phyloP scores from a whole-genome alignment of 352 stramenopile species.

The Vaucheria bursata region DNA sequence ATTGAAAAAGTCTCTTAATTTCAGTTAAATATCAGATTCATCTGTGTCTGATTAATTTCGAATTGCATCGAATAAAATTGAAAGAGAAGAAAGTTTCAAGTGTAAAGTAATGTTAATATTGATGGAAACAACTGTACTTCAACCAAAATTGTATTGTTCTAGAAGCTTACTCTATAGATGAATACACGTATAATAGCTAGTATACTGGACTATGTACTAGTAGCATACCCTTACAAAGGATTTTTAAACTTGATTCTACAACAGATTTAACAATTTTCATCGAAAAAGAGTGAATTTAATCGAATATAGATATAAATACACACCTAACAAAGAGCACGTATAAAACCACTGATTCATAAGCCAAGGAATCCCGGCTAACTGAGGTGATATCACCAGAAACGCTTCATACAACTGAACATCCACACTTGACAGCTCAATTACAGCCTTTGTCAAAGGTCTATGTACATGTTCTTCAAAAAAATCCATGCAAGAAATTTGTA shows the following conservation, averaged over 20 bases:
- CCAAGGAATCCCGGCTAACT: conserved; percentile 37
- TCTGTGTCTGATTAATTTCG: too few relatives aligned
- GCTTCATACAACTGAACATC: conserved; percentile 12
- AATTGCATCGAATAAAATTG: too few relatives aligned
- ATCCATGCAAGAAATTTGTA: conserved; percentile 20
- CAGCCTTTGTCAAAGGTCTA: background rate
- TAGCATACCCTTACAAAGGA: background rate
- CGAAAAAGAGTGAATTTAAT: background rate
- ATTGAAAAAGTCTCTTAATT: too few relatives aligned
- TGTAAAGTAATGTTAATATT: too few relatives aligned
- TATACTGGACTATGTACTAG: background rate
- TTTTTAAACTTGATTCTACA: background rate
- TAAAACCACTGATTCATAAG: conserved; percentile 44
- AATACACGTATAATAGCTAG: too few relatives aligned
- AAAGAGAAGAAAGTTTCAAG: too few relatives aligned
- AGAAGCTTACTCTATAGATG: too few relatives aligned
- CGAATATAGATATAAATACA: background rate
- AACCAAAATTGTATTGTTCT: too few relatives aligned
- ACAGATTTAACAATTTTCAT: background rate
- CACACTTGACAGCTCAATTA: background rate
- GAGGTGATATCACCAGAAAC: background rate
- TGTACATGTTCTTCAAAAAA: conserved; percentile 12
- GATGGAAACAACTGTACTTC: too few relatives aligned
- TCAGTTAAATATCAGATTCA: too few relatives aligned
- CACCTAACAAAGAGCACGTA: background rate